Conservation (phyloP, 2,329 filamentous ascomycete species). For the Pseudogymnoascus sp. region DNA sequence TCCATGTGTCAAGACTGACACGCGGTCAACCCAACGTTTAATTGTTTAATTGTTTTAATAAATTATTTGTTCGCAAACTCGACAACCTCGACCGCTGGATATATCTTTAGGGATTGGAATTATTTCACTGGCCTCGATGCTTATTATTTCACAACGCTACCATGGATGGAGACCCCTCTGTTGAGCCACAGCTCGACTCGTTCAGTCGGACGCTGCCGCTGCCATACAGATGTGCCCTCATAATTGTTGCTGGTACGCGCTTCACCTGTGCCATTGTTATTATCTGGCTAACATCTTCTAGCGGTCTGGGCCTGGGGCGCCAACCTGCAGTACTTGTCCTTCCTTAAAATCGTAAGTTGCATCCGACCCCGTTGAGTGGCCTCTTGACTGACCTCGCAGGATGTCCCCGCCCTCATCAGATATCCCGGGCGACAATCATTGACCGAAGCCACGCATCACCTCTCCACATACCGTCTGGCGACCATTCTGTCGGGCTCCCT, state of each 20-base stretch:
- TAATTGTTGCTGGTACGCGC: slow-evolving; percentile 70
- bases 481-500: slow-evolving; percentile 68
- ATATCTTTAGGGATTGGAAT: not conserved
- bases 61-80: not conserved
- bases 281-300: slow-evolving; percentile 32
- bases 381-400: slow-evolving; percentile 35
- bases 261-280: not conserved
- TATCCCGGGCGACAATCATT: slow-evolving; percentile 70
- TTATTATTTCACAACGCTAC: slow-evolving; percentile 16
- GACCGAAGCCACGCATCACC: slow-evolving; percentile 66
- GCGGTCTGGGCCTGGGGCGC: slow-evolving; percentile 92
- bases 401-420: slow-evolving; percentile 77
- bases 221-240: slow-evolving; percentile 80
- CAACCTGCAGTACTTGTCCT: slow-evolving; percentile 80
- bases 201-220: slow-evolving; percentile 84
- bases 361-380: not conserved
- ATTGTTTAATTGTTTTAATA: slow-evolving; percentile 1
- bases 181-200: slow-evolving; percentile 67
- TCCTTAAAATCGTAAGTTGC: slow-evolving; percentile 61
- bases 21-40: not conserved
- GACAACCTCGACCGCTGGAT: not conserved
- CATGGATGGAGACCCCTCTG: slow-evolving; percentile 69
- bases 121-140: slow-evolving; percentile 1
- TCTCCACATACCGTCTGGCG: slow-evolving; percentile 80
- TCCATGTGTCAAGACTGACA: slow-evolving; percentile 5